Evolutionary conservation across 1,139 yeast genomes (phyloP).

Genomic region (Ogataea hybrid): DNA sequence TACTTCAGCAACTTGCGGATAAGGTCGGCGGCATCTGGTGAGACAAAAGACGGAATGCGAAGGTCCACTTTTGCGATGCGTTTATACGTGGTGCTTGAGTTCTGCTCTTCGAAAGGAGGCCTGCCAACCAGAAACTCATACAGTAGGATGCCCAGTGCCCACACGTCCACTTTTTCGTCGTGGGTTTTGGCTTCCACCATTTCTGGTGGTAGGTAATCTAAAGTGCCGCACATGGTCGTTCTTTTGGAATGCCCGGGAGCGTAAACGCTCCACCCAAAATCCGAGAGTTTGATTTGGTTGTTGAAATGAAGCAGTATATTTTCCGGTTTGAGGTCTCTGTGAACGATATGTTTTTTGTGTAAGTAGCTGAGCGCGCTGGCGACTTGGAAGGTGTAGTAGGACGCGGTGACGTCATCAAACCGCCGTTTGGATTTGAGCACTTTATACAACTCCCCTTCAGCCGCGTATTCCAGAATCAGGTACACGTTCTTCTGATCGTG

Average conservation of each 20-base stretch:
- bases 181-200: slow-evolving; percentile 85
- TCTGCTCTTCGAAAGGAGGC: slow-evolving; percentile 85
- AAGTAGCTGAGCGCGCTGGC: slow-evolving; percentile 77
- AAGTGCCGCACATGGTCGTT: slow-evolving; percentile 89
- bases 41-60: slow-evolving; percentile 65
- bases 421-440: slow-evolving; percentile 61
- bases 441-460: slow-evolving; percentile 84
- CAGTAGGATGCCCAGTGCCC: slow-evolving; percentile 89
- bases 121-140: slow-evolving; percentile 85
- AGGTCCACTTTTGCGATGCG: slow-evolving; percentile 78
- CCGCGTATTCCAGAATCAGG: slow-evolving; percentile 78
- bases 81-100: slow-evolving; percentile 70
- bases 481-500: slow-evolving; percentile 79
- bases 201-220: slow-evolving; percentile 94
- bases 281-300: slow-evolving; percentile 77
- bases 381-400: slow-evolving; percentile 79
- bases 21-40: slow-evolving; percentile 74
- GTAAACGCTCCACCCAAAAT: slow-evolving; percentile 95
- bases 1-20: slow-evolving; percentile 59
- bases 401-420: slow-evolving; percentile 70
- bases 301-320: slow-evolving; percentile 75
- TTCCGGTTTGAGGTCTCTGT: slow-evolving; percentile 92
- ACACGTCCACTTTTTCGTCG: slow-evolving; percentile 76
- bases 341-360: slow-evolving; percentile 78
- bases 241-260: slow-evolving; percentile 48